Evolutionary conservation across 2,329 filamentous ascomycete species (phyloP).

Genomic region (Penicillium sp.): DNA sequence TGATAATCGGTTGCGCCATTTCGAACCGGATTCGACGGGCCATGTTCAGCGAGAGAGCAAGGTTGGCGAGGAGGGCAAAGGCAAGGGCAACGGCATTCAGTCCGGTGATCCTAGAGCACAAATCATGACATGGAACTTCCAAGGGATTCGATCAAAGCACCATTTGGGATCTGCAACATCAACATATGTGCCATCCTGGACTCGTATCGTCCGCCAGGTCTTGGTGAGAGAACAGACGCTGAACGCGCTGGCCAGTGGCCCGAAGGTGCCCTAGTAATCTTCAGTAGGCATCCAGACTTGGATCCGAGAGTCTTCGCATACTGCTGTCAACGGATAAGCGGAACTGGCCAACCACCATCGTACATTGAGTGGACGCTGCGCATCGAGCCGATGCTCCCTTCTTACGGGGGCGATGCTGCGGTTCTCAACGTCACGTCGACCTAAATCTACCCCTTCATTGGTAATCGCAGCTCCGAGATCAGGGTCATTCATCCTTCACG

Average conservation of each 20-base stretch:
- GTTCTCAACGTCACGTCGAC: slow-evolving; percentile 27
- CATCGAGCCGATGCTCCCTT: not conserved
- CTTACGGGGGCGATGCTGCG: not conserved
- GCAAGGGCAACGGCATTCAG: slow-evolving; percentile 53
- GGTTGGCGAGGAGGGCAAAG: slow-evolving; percentile 51
- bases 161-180: slow-evolving; percentile 51
- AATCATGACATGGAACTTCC: not conserved
- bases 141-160: slow-evolving; percentile 25
- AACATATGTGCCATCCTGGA: slow-evolving; percentile 39
- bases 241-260: slow-evolving; percentile 52
- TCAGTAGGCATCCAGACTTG: slow-evolving; percentile 2
- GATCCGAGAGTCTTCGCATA: slow-evolving; percentile 12
- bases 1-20: slow-evolving; percentile 55
- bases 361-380: slow-evolving; percentile 23
- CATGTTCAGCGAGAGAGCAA: slow-evolving; percentile 55
- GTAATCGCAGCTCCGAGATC: slow-evolving; percentile 48
- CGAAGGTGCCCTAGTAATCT: slow-evolving; percentile 42
- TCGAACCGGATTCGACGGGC: slow-evolving; percentile 50
- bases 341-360: slow-evolving; percentile 59
- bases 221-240: slow-evolving; percentile 52
- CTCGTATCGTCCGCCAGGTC: slow-evolving; percentile 51
- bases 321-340: slow-evolving; percentile 52
- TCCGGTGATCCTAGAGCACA: slow-evolving; percentile 42
- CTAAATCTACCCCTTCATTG: slow-evolving; percentile 44
- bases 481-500: slow-evolving; percentile 46